These are phyloP conservation scores for Hypoxylon fragiforme DNA, from an alignment of 495 filamentous ascomycete species.

Conservation along the genomic window DNA sequence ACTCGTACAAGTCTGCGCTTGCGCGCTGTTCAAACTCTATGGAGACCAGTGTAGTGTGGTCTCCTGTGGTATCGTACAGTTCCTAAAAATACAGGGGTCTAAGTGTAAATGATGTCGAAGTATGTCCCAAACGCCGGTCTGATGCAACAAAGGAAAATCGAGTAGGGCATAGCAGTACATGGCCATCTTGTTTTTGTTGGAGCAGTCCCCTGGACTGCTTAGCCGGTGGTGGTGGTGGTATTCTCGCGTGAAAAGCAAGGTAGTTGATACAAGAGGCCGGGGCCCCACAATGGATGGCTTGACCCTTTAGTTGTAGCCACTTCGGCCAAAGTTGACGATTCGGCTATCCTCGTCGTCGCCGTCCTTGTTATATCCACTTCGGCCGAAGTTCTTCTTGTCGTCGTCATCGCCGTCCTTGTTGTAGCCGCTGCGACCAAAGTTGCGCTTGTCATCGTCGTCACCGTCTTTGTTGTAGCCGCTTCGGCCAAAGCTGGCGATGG, in stretches of 20 bases:
- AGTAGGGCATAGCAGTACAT: conserved; percentile 17
- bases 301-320: conserved; percentile 53
- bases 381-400: conserved; percentile 43
- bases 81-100: conserved; percentile 20
- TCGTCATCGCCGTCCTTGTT: conserved; percentile 47
- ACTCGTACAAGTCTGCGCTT: conserved; percentile 21
- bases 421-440: conserved; percentile 61
- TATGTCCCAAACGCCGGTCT: conserved; percentile 14
- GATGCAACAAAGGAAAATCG: conserved; percentile 31
- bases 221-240: no score
- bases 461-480: conserved; percentile 43
- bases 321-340: conserved; percentile 24
- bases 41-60: conserved; percentile 16
- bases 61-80: conserved; percentile 28
- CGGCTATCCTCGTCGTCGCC: conserved; percentile 43
- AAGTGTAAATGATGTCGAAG: conserved; percentile 29
- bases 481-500: conserved; percentile 31
- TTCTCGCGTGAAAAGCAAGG: no score
- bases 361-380: conserved; percentile 54
- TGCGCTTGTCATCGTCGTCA: conserved; percentile 35
- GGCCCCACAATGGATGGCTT: neutral
- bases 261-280: no score
- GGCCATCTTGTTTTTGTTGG: neutral
- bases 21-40: conserved; percentile 23
- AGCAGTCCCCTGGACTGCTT: no score